Base-by-base conservation (phyloP, 257 asterid species). In the Solanum sitiens region DNA sequence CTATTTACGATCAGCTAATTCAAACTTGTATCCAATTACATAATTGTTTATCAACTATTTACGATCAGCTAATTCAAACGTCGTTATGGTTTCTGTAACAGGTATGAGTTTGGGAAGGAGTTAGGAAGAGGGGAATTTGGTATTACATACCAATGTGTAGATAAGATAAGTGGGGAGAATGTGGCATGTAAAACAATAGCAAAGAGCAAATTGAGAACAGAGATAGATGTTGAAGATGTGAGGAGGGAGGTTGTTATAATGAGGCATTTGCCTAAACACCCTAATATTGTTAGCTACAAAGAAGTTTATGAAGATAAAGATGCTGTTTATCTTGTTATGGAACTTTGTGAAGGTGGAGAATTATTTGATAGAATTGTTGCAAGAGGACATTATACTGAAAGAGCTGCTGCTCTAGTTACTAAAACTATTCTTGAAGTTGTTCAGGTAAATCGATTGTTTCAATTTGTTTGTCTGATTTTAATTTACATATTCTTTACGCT, bases 81-180 rank as follows among this genome's bases (percentile, higher is more conserved):
- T 1, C 5, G 0, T 32, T 53, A 37, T 23, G 11, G 3, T 9
- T 37, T 6, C 37, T 74, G 8, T 77, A 15, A 2, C 30, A 91
- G 85, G 13, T 96, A 94, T n/a, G 27, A 88, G 2, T 90, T 96
- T 20, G 98, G 99, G 25, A 92, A 91, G 84, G 98, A 96, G 90
- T 90, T 96, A 3, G 99, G 98, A 37, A 90, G 98, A 90, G 98
- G 99, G 11, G 99, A 95, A 87, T 96, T 96, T 32, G 99, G 99
- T 27, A 90, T 96, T 27, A 96, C 98, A 6, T 96, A 94, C 87
- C 90, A 92, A 25, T 95, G 98, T 35, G 25, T 90, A 2, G 93
- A 94, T 39, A 90, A 90, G 4, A 86, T 6, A 21, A 93, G 71
- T 0, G 94, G 92, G 7, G 95, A 94, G 83, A 88, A 65, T 70